Conservation (phyloP, 108 stramenopile genomes). For the Cylindrotheca fusiformis region DNA sequence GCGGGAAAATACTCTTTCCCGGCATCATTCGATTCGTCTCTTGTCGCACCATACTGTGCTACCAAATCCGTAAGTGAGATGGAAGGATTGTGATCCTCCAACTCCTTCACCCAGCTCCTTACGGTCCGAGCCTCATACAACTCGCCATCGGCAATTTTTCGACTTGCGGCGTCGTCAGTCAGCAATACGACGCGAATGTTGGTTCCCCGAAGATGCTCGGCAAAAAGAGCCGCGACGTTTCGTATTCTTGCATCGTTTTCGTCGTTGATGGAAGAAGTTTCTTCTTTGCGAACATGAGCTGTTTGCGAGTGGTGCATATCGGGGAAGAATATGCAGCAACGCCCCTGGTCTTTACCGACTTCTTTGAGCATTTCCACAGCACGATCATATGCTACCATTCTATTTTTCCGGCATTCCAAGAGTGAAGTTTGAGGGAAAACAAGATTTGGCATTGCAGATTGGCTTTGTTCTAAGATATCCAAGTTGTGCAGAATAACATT, state of each 20-base stretch:
- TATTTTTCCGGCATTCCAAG: slow-evolving; percentile 69
- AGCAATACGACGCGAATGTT: slow-evolving; percentile 64
- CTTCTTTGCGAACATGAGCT: slow-evolving; percentile 21
- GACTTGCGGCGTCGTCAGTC: slow-evolving; percentile 70
- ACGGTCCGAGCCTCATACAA: slow-evolving; percentile 56
- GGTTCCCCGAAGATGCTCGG: slow-evolving; percentile 35
- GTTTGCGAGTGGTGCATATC: slow-evolving; percentile 81
- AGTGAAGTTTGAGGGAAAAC: slow-evolving; percentile 85
- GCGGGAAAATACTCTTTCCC: slow-evolving; percentile 41
- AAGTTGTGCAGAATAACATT: slow-evolving; percentile 85
- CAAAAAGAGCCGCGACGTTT: slow-evolving; percentile 66
- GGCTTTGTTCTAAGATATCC: slow-evolving; percentile 74
- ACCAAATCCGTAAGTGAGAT: slow-evolving; percentile 73
- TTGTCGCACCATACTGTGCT: slow-evolving; percentile 50
- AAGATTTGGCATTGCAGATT: slow-evolving; percentile 57
- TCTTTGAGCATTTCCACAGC: slow-evolving; percentile 63
- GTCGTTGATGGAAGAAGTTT: slow-evolving; percentile 32
- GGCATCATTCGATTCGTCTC: neutral
- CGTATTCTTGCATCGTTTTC: slow-evolving; percentile 81
- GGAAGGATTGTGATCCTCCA: slow-evolving; percentile 63
- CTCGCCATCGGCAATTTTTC: slow-evolving; percentile 35
- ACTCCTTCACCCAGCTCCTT: slow-evolving; percentile 49
- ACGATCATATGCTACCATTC: slow-evolving; percentile 72
- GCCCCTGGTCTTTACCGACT: slow-evolving; percentile 24
- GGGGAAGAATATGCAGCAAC: slow-evolving; percentile 70